Evolutionary conservation across 495 filamentous ascomycete species (phyloP), one percentile per base, ranked within the genome.

Genomic region (Hypoxylon crocopeplum): DNA sequence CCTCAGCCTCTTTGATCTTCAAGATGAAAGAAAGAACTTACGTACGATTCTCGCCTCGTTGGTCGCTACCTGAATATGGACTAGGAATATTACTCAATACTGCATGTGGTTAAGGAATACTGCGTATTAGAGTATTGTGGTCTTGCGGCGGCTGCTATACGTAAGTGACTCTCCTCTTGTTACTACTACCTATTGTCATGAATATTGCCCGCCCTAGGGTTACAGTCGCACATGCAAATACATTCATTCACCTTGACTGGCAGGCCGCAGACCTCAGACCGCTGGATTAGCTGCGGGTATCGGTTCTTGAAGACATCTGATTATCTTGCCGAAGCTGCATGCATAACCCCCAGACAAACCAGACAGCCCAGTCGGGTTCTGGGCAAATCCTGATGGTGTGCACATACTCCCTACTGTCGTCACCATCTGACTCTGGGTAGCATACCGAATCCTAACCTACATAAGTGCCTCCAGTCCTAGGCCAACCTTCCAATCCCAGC

Each of bases 291-390:
- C 16, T 58, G 37, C 37, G 44, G 42, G 48, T 54, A 59, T 40
- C 44, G 37, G 55, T 54, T 52, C 48, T 37, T 48, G 16, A 40
- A 42, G 42, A 27, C 54, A 64, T 64, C 60, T 64, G 54, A 54
- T 64, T 59, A 59, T 64, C 60, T 64, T 64, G 60, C 60, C 60
- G 60, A n/a, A 59, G 49, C 27, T 22, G 44, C 24, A 64, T 64
- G 54, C 60, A 64, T 57, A 40, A 48, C 54, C 3, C 24, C 48
- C 42, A 60, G 20, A 50, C 48, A 30, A 21, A 33, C 48, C 22
- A 36, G 5, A 21, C 48, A 32, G 2, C 46, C 42, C 48, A 64
- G 38, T 54, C 37, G 54, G 49, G n/a, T 52, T 50, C 54, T 59
- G 10, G 55, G 39, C 46, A 32, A 5, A 33, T 38, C 34, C 39